Conservation (phyloP, 805 yeast genomes). For the Blastobotrys terrestris region DNA sequence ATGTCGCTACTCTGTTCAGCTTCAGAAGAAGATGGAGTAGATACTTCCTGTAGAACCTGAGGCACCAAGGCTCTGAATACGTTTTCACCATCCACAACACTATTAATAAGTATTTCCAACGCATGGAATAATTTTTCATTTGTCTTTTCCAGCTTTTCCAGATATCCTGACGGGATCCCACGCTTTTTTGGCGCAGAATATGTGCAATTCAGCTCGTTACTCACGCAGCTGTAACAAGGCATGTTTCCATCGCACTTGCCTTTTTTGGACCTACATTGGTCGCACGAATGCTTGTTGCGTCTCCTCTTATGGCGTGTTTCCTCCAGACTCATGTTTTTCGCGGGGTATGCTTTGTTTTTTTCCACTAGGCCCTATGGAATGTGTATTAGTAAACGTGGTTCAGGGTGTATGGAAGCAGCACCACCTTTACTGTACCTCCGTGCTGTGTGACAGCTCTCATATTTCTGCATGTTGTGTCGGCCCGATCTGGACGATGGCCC, state of each 20-base stretch:
- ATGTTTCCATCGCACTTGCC: slow-evolving; percentile 4
- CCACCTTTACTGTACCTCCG: no score
- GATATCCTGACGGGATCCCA: slow-evolving; percentile 1
- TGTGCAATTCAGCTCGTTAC: background rate
- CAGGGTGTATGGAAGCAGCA: no score
- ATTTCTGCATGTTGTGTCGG: no score
- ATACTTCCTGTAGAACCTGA: background rate
- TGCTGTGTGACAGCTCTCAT: no score
- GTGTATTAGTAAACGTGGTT: no score
- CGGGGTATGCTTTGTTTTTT: no score
- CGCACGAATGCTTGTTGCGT: slow-evolving; percentile 3
- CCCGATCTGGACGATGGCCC: no score
- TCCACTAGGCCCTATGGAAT: no score
- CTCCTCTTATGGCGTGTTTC: background rate
- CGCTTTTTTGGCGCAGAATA: slow-evolving; percentile 3
- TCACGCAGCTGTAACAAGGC: background rate
- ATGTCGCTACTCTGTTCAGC: background rate
- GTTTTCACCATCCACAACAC: background rate
- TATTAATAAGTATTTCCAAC: background rate
- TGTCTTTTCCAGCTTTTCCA: slow-evolving; percentile 2
- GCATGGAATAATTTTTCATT: background rate
- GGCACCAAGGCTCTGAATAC: background rate
- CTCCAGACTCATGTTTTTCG: background rate
- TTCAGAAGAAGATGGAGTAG: background rate
- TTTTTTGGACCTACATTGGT: slow-evolving; percentile 3